phyloP scores from a whole-genome alignment of 352 stramenopile species.

The Phytophthora multivora region DNA sequence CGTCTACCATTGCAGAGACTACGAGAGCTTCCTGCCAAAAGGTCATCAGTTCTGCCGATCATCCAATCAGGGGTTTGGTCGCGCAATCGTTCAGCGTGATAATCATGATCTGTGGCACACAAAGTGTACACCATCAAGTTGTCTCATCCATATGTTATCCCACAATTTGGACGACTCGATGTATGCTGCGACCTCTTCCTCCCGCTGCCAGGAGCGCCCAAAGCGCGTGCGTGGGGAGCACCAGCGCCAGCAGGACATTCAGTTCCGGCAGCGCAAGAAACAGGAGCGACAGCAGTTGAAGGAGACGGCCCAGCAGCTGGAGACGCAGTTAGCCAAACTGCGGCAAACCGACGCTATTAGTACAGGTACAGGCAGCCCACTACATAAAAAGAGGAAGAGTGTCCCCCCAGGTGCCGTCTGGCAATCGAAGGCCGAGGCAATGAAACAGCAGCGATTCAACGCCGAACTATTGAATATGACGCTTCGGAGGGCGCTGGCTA shows the following conservation, averaged over 20 bases:
- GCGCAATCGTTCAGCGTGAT: not conserved
- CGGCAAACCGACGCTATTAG: not conserved
- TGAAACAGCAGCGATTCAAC: slow-evolving; percentile 7
- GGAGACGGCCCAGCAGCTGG: slow-evolving; percentile 3
- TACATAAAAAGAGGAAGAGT: no score
- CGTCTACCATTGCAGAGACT: not conserved
- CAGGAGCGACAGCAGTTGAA: slow-evolving; percentile 6
- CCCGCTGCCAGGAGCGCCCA: not conserved
- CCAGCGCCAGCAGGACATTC: slow-evolving; percentile 5
- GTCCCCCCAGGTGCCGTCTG: not conserved
- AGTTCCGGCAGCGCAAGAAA: slow-evolving; percentile 18
- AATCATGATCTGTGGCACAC: not conserved
- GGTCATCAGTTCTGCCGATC: not conserved
- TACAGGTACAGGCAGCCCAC: no score
- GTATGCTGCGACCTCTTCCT: not conserved
- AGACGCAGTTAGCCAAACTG: slow-evolving; percentile 6
- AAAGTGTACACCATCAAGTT: no score
- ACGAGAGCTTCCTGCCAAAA: not conserved
- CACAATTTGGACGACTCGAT: not conserved
- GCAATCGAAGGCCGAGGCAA: slow-evolving; percentile 4
- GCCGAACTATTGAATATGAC: slow-evolving; percentile 16
- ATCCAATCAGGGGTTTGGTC: slow-evolving; percentile 4
- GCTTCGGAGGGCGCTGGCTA: slow-evolving; percentile 5
- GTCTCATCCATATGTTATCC: not conserved
- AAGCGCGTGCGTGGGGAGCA: slow-evolving; percentile 20